Evolutionary conservation across 2,329 filamentous ascomycete species (phyloP).

Genomic region (Venturiaceae sp.): DNA sequence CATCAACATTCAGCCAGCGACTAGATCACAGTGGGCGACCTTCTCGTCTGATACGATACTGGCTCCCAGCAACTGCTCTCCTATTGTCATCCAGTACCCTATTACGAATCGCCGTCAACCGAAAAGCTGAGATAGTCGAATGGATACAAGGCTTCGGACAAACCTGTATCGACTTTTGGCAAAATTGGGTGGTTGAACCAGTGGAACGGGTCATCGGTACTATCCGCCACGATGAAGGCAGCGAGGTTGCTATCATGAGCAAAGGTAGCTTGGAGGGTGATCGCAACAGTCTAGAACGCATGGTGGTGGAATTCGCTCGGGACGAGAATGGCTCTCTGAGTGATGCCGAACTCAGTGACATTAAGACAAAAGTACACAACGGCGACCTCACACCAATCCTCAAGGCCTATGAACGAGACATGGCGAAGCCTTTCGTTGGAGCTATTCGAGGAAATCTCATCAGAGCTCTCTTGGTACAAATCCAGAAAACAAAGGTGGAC

Average conservation of each 20-base stretch:
- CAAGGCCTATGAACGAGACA: slow-evolving; percentile 80
- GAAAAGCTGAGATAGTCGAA: slow-evolving; percentile 63
- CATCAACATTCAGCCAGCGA: slow-evolving; percentile 43
- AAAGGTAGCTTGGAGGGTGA: slow-evolving; percentile 85
- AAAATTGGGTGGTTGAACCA: slow-evolving; percentile 91
- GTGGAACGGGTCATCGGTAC: slow-evolving; percentile 75
- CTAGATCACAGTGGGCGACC: slow-evolving; percentile 65
- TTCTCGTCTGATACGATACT: slow-evolving; percentile 68
- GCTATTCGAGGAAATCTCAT: slow-evolving; percentile 80
- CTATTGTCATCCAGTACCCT: slow-evolving; percentile 73
- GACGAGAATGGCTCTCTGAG: slow-evolving; percentile 61
- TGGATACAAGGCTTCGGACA: slow-evolving; percentile 73
- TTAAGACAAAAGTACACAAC: slow-evolving; percentile 73
- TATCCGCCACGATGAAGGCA: slow-evolving; percentile 84
- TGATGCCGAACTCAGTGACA: slow-evolving; percentile 61
- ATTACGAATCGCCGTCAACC: slow-evolving; percentile 66
- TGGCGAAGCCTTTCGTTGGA: slow-evolving; percentile 71
- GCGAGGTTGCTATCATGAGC: slow-evolving; percentile 95
- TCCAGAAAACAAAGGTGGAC: slow-evolving; percentile 98
- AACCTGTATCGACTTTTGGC: slow-evolving; percentile 83
- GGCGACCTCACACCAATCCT: slow-evolving; percentile 90
- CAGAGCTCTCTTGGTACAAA: slow-evolving; percentile 83
- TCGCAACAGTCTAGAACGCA: slow-evolving; percentile 83
- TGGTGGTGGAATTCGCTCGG: slow-evolving; percentile 92
- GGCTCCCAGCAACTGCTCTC: slow-evolving; percentile 65